Conservation (phyloP, 2,329 filamentous ascomycete genomes). For the Ophiostoma perfectum region DNA sequence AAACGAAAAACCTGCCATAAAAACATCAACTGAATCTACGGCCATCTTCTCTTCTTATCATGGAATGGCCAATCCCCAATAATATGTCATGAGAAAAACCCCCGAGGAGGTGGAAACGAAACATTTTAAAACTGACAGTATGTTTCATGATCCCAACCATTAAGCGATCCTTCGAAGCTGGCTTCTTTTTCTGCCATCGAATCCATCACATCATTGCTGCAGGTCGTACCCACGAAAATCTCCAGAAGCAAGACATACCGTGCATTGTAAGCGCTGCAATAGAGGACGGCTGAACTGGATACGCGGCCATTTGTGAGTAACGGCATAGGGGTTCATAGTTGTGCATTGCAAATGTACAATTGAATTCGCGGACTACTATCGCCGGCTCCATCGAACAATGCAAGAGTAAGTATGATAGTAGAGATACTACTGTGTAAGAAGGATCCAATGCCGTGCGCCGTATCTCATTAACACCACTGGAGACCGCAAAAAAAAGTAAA, state of each 20-base stretch:
- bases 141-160: conserved; percentile 9
- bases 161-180: neutral
- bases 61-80: neutral
- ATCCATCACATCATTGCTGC: no score
- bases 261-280: conserved; percentile 8
- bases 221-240: neutral
- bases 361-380: no score
- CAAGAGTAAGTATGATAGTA: no score
- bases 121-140: neutral
- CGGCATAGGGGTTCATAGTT: no score
- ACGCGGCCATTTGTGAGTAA: neutral
- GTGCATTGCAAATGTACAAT: no score
- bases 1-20: no score
- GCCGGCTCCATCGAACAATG: no score
- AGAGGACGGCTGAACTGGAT: neutral
- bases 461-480: no score
- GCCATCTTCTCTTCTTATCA: neutral
- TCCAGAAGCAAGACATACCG: conserved; percentile 7
- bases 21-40: no score
- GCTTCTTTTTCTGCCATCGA: neutral
- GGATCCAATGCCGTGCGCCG: no score
- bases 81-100: no score
- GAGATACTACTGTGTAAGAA: no score
- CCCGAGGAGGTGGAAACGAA: neutral
- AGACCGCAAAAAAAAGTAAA: neutral